Conservation (phyloP, 202 grass and related monocot species). For the Dendrocalamus latiflorus region DNA sequence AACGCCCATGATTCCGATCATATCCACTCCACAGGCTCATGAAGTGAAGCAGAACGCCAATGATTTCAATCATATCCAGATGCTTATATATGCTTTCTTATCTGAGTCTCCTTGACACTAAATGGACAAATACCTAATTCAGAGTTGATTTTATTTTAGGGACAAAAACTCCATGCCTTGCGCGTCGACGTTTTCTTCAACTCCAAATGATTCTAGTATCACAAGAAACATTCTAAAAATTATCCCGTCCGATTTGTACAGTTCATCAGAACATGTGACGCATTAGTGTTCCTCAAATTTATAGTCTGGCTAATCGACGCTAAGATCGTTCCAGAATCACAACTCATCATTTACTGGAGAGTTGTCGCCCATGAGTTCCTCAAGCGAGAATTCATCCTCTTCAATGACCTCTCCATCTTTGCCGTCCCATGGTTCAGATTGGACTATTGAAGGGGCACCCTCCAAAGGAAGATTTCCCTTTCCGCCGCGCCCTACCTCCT, state of each 20-base stretch:
- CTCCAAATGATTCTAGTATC: not conserved
- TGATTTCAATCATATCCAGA: not conserved
- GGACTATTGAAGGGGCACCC: conserved; percentile 39
- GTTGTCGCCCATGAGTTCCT: conserved; percentile 79
- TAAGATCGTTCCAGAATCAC: conserved; percentile 33
- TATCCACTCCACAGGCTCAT: not conserved
- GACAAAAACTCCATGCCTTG: not conserved
- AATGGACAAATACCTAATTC: not conserved
- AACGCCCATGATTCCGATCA: not conserved
- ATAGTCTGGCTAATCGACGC: conserved; percentile 19
- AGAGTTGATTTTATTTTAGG: conserved; percentile 23
- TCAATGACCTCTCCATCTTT: conserved; percentile 84
- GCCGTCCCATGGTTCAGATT: conserved; percentile 89
- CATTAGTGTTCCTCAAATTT: conserved; percentile 38
- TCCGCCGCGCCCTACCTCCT: conserved; percentile 80
- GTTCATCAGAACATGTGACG: conserved; percentile 12
- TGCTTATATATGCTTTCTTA: not conserved
- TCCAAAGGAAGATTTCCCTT: conserved; percentile 89
- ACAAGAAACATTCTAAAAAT: conserved; percentile 15
- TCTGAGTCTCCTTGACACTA: not conserved
- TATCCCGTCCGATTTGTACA: conserved; percentile 10
- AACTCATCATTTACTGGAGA: conserved; percentile 69
- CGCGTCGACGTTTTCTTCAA: not conserved
- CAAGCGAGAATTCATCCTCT: conserved; percentile 97
- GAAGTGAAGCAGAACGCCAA: not conserved